Percentiles rank a stretch among this genome's conserved stretches.
Evolutionary conservation across 768 basidiomycete genomes (phyloP).

Genomic region (Trametes cinnabarina): DNA sequence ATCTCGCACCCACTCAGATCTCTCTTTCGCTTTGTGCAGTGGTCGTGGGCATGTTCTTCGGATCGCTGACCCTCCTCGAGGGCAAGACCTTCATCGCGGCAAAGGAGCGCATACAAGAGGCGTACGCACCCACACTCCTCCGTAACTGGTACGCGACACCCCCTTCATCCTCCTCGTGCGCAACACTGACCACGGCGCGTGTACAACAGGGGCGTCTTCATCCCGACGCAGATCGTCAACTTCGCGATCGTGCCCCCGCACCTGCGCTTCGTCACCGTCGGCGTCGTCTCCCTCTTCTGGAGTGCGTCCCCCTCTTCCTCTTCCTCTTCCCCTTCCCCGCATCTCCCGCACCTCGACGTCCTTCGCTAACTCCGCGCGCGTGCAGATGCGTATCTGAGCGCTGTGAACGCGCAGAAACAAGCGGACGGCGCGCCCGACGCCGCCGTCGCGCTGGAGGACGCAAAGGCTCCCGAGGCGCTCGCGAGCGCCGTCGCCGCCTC

Average conservation of each 20-base stretch:
- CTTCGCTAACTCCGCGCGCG: not conserved
- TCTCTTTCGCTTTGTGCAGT: constrained; percentile 24
- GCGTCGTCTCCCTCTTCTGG: constrained; percentile 80
- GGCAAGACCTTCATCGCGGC: constrained; percentile 59
- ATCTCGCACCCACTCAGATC: not conserved
- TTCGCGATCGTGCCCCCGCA: constrained; percentile 77
- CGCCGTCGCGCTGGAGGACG: not conserved
- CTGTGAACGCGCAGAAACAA: constrained; percentile 27
- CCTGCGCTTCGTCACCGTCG: constrained; percentile 69
- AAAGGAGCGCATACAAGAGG: constrained; percentile 51
- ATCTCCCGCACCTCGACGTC: not conserved
- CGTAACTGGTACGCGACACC: constrained; percentile 61
- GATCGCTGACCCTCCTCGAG: constrained; percentile 77
- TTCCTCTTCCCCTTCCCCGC: not conserved
- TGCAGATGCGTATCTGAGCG: constrained; percentile 32
- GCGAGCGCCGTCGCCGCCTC: not conserved
- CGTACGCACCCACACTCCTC: constrained; percentile 69
- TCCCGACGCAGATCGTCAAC: constrained; percentile 77
- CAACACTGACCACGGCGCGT: not conserved
- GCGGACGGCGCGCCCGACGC: not conserved
- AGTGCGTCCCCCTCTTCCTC: constrained; percentile 46
- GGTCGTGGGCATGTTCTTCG: constrained; percentile 58
- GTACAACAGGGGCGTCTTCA: constrained; percentile 60
- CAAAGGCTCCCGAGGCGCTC: not conserved
- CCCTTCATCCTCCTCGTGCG: not conserved